Conservation (phyloP, 2,329 filamentous ascomycete genomes). For the Beauveria varroae region DNA sequence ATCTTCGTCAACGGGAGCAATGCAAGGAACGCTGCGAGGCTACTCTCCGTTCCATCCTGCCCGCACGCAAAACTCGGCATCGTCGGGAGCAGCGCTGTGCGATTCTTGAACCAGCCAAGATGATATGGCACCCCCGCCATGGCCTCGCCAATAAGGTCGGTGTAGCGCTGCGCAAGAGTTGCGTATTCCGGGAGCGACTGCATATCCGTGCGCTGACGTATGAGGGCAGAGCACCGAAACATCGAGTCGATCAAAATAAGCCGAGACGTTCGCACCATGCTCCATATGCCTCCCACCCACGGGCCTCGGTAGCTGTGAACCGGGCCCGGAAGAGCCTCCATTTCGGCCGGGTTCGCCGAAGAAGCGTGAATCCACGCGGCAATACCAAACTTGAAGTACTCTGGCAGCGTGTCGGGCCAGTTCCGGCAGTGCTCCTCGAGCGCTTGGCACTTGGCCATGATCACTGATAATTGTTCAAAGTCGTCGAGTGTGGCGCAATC, state of each 20-base stretch:
- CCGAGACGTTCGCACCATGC: neutral
- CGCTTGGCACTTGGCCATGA: neutral
- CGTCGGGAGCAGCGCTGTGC: neutral
- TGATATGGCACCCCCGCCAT: neutral
- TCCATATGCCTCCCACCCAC: slow-evolving; percentile 1
- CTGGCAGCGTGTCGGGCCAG: neutral
- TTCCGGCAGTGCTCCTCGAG: neutral
- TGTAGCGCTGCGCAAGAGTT: neutral
- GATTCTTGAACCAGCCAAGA: slow-evolving; percentile 1
- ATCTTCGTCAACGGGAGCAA: neutral
- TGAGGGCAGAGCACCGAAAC: neutral
- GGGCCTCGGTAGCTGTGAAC: neutral
- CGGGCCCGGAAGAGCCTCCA: neutral
- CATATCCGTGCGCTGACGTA: neutral
- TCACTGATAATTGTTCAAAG: neutral
- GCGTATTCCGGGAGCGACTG: neutral
- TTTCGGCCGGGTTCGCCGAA: neutral
- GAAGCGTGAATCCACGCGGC: neutral
- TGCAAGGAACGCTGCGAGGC: neutral
- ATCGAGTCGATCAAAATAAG: neutral
- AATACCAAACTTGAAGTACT: neutral
- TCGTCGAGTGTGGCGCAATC: neutral
- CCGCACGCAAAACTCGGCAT: slow-evolving; percentile 1
- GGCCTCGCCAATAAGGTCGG: neutral
- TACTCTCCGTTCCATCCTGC: neutral